Conservation (phyloP, 768 basidiomycete genomes). For the Mycena crocata region DNA sequence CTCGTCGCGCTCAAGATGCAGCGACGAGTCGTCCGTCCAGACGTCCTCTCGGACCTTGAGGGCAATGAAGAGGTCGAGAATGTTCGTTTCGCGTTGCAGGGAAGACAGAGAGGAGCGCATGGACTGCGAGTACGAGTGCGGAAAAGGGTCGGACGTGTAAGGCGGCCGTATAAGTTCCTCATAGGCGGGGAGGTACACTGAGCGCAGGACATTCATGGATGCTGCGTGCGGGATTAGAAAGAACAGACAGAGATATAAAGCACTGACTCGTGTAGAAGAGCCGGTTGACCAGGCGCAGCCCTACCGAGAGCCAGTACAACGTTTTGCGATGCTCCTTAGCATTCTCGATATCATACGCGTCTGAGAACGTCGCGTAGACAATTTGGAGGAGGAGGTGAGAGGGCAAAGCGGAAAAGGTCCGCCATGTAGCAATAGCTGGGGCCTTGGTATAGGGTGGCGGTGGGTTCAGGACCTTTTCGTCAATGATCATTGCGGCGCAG, state of each 20-base stretch:
- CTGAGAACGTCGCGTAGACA: constrained; percentile 74
- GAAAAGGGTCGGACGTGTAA: constrained; percentile 86
- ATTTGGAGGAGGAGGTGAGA: constrained; percentile 78
- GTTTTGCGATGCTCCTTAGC: constrained; percentile 72
- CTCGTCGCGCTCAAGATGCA: constrained; percentile 81
- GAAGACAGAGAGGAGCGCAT: constrained; percentile 43
- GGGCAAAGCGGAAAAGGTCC: constrained; percentile 55
- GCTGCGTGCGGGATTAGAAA: constrained; percentile 49
- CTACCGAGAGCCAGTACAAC: constrained; percentile 75
- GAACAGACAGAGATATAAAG: too few species aligned
- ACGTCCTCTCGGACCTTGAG: constrained; percentile 86
- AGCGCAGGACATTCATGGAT: constrained; percentile 86
- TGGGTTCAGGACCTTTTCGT: constrained; percentile 31
- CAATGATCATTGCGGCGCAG: constrained; percentile 32
- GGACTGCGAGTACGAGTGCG: constrained; percentile 45
- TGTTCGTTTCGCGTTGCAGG: constrained; percentile 76
- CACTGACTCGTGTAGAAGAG: constrained; percentile 72
- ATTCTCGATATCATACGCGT: constrained; percentile 48
- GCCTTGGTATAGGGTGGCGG: constrained; percentile 31
- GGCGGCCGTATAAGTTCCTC: constrained; percentile 71
- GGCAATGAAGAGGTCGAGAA: constrained; percentile 83
- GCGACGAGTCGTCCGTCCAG: constrained; percentile 75
- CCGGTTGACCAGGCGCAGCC: constrained; percentile 73
- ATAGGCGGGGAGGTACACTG: constrained; percentile 78
- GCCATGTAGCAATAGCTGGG: constrained; percentile 19